phyloP scores from a whole-genome alignment of 164 flowering plant species.

The Chloranthus sessilifolius region DNA sequence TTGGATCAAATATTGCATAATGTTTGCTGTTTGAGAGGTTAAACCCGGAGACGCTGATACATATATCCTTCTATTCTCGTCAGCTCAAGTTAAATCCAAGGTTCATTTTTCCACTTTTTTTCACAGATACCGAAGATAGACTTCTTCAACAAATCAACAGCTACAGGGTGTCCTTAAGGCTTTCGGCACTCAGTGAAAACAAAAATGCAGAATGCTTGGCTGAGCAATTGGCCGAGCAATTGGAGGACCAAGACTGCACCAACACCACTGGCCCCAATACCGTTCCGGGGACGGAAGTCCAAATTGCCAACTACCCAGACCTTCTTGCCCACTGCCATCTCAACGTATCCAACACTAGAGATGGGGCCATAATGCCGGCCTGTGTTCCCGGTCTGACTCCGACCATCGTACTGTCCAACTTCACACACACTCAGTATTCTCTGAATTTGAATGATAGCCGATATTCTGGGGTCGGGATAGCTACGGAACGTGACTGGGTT shows the following conservation, averaged over 20 bases:
- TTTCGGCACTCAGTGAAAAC: slow-evolving; percentile 42
- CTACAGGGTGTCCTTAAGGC: slow-evolving; percentile 46
- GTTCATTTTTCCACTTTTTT: too few species aligned
- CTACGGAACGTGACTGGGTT: slow-evolving; percentile 57
- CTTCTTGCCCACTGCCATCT: slow-evolving; percentile 57
- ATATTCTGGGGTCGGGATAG: slow-evolving; percentile 52
- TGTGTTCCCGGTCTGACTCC: slow-evolving; percentile 59
- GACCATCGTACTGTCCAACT: slow-evolving; percentile 55
- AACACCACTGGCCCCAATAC: slow-evolving; percentile 26
- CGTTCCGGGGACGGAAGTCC: slow-evolving; percentile 27
- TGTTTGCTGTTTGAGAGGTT: too few species aligned
- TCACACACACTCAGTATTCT: slow-evolving; percentile 56
- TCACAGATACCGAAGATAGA: slow-evolving; percentile 66
- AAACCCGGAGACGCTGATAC: too few species aligned
- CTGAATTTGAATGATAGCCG: slow-evolving; percentile 37
- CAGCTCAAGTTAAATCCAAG: too few species aligned
- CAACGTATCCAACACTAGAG: slow-evolving; percentile 49
- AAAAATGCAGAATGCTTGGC: slow-evolving; percentile 80
- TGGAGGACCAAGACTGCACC: slow-evolving; percentile 48
- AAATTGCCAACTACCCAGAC: slow-evolving; percentile 38
- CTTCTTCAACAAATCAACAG: slow-evolving; percentile 65
- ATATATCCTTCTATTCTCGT: too few species aligned
- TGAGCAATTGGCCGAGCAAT: slow-evolving; percentile 45
- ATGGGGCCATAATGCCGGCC: slow-evolving; percentile 60
- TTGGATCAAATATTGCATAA: too few species aligned